phyloP scores from a whole-genome alignment of 306 rosid genomes.

The Prunus padus region DNA sequence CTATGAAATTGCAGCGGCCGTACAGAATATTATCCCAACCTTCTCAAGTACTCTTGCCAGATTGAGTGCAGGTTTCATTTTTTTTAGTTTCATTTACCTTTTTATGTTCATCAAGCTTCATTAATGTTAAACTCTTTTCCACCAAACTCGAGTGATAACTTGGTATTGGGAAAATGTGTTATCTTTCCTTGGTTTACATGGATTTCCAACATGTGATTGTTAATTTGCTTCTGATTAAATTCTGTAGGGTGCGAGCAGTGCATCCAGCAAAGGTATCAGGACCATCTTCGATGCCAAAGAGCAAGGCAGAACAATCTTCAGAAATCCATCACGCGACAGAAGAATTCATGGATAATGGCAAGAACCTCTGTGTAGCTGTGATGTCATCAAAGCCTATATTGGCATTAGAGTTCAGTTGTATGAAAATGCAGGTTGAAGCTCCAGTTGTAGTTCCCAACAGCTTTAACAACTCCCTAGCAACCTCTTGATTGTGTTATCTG shows the following conservation, averaged over 20 bases:
- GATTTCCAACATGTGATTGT: not conserved
- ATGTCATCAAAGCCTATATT: constrained; percentile 77
- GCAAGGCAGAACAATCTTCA: constrained; percentile 26
- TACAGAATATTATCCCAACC: constrained; percentile 56
- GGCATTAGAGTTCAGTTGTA: constrained; percentile 72
- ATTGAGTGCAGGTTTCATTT: constrained; percentile 68
- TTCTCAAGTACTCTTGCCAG: constrained; percentile 85
- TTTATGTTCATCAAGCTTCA: not conserved
- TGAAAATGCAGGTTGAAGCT: constrained; percentile 90
- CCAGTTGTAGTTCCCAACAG: constrained; percentile 49
- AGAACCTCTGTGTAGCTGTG: constrained; percentile 43
- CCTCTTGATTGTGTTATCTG: constrained; percentile 13
- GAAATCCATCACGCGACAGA: constrained; percentile 11
- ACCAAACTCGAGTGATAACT: not conserved
- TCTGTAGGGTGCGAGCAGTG: constrained; percentile 69
- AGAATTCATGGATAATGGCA: constrained; percentile 27
- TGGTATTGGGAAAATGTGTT: not conserved
- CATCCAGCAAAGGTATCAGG: constrained; percentile 52
- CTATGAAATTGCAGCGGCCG: constrained; percentile 60
- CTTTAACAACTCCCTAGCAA: constrained; percentile 34
- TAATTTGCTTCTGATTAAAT: constrained; percentile 2
- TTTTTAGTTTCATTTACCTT: not conserved
- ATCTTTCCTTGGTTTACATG: not conserved
- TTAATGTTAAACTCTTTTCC: not conserved
- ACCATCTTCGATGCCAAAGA: constrained; percentile 18